Percentiles rank a stretch among this genome's conserved stretches.
phyloP scores from a whole-genome alignment of 2,329 filamentous ascomycete species.

The Cercospora nicotianae region DNA sequence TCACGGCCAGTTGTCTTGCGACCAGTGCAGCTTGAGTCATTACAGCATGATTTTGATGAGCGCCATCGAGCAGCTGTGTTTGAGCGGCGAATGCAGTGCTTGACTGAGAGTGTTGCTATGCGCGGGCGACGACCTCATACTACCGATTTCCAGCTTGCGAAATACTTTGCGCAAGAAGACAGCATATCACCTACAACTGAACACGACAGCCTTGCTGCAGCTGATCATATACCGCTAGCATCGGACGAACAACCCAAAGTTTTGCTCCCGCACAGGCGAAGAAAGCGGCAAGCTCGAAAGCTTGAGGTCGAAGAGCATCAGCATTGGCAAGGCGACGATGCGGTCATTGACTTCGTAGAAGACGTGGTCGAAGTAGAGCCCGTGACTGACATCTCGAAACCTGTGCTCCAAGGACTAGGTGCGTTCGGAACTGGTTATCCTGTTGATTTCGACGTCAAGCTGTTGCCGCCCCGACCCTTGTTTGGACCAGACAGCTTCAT shows the following conservation, averaged over 20 bases:
- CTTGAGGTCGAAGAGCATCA: conserved; percentile 49
- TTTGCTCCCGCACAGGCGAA: conserved; percentile 28
- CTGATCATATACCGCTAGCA: not conserved
- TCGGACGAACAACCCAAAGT: not conserved
- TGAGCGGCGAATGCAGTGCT: conserved; percentile 32
- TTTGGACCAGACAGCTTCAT: conserved; percentile 59
- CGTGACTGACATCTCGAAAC: not conserved
- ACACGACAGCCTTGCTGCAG: not conserved
- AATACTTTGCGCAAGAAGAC: conserved; percentile 16
- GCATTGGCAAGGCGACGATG: conserved; percentile 48
- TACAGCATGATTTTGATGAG: conserved; percentile 42
- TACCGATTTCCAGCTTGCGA: conserved; percentile 36
- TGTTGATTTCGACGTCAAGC: conserved; percentile 54
- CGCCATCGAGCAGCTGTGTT: conserved; percentile 43
- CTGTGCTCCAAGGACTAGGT: conserved; percentile 46
- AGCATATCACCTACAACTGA: not conserved
- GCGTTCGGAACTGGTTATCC: conserved; percentile 54
- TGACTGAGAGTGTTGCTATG: conserved; percentile 32
- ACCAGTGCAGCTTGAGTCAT: conserved; percentile 46
- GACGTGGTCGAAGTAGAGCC: conserved; percentile 6
- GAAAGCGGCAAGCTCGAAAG: conserved; percentile 44
- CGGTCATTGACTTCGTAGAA: conserved; percentile 29
- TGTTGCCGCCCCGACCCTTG: conserved; percentile 53
- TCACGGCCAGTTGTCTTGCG: conserved; percentile 24
- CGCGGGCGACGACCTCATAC: conserved; percentile 13